phyloP scores from a whole-genome alignment of 2,329 filamentous ascomycete genomes.

The Cucurbitaria berberidis region DNA sequence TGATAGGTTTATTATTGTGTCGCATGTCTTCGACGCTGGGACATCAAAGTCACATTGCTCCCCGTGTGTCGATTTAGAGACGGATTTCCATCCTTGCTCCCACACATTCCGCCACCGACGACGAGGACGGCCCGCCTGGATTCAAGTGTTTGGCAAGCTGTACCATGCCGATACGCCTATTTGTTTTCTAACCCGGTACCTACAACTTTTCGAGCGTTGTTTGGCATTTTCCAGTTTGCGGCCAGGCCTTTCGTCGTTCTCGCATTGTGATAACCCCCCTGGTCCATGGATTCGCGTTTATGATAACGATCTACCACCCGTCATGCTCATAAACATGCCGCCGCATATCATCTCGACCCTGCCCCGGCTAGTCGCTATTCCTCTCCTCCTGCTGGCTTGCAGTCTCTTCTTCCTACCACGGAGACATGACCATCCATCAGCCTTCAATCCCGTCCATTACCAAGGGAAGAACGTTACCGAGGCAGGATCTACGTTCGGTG shows the following conservation, averaged over 20 bases:
- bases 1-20: too few species aligned
- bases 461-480: slow-evolving; percentile 18
- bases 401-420: slow-evolving; percentile 16
- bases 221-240: background rate
- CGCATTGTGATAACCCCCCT: background rate
- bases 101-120: slow-evolving; percentile 2
- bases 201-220: background rate
- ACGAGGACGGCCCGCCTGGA: background rate
- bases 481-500: slow-evolving; percentile 18
- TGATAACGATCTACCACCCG: slow-evolving; percentile 3
- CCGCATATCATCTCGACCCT: slow-evolving; percentile 14
- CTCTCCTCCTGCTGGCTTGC: slow-evolving; percentile 17
- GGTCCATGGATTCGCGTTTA: slow-evolving; percentile 2
- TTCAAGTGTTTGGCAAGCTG: background rate
- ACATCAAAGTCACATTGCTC: too few species aligned
- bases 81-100: slow-evolving; percentile 6
- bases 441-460: background rate
- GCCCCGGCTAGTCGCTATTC: slow-evolving; percentile 16
- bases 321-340: slow-evolving; percentile 20
- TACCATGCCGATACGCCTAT: background rate
- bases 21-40: background rate
- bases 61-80: too few species aligned
- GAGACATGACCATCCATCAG: slow-evolving; percentile 4
- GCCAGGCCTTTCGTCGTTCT: background rate
- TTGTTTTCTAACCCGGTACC: background rate